Evolutionary conservation across 208 protist genomes (phyloP), one percentile per base, ranked within the genome.

Genomic region (Borovskyia barvae): DNA sequence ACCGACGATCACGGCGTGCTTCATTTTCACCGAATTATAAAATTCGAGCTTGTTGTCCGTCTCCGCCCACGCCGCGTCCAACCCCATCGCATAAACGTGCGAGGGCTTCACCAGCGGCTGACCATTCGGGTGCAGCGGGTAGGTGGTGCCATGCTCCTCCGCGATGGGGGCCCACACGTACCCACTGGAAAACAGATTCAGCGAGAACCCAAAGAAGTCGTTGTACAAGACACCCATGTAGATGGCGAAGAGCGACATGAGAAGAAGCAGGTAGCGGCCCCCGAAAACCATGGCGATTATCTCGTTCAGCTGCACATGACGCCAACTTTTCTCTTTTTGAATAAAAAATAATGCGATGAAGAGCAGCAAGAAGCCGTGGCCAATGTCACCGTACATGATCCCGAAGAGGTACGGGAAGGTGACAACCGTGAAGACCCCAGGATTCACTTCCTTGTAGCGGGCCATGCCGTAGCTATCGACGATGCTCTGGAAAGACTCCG

Each of bases 381-480:
- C 98, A 2, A 99, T 80, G 74, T 99, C 99, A 39, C 98, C 98
- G 83, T 98, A 99, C 99, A 99, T 99, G 52, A 99, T 92, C 45
- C 93, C 98, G 66, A 99, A 99, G 1, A 99, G 71, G 77, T 99
- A 99, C 17, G 99, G 99, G 78, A 99, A 99, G 26, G 97, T 99
- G 46, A 99, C 87, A 53, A 99, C 95, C 26, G 97, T 97, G 61
- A 99, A 97, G 19, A 97, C 91, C 24, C 87, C 95, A 5, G 93
- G 90, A 72, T 98, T 97, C 26, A 98, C 66, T 53, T 97, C 93
- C 54, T 94, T 87, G 72, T 96, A 95, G 12, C 82, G 67, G 2
- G 98, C 95, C 57, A 95, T 83, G 72, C 98, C 98, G 80, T 99
- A 99, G 33, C 98, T 92, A 72, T 99, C 96, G 19, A 99, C 94